These are phyloP conservation scores for Exophiala phaeomuriformis DNA, from an alignment of 2,329 filamentous ascomycete genomes.

Conservation along the genomic window DNA sequence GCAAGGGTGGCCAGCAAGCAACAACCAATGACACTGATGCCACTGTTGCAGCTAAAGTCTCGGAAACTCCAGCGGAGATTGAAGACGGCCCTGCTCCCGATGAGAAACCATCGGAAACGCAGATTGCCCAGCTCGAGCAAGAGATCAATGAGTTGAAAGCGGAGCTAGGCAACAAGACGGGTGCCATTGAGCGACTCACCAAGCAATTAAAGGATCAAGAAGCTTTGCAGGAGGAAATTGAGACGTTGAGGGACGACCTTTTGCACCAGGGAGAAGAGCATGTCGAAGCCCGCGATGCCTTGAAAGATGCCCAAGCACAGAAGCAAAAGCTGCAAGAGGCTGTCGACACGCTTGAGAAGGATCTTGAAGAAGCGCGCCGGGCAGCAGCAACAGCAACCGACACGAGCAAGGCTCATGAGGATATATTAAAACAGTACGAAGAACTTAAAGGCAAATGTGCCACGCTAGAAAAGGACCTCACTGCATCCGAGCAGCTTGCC, in stretches of 20 bases:
- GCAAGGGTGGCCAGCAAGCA: conserved; percentile 35
- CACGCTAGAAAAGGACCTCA: conserved; percentile 71
- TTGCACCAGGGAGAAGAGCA: conserved; percentile 73
- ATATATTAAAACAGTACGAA: conserved; percentile 41
- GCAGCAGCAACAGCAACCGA: conserved; percentile 41
- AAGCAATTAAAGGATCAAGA: conserved; percentile 68
- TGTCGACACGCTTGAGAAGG: conserved; percentile 62
- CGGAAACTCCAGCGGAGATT: conserved; percentile 25
- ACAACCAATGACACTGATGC: conserved; percentile 36
- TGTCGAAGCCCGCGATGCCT: conserved; percentile 70
- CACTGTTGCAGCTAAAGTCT: conserved; percentile 33
- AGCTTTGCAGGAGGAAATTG: conserved; percentile 75
- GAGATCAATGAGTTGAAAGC: conserved; percentile 25
- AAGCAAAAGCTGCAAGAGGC: conserved; percentile 58
- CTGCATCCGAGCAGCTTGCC: conserved; percentile 77
- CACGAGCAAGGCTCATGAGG: conserved; percentile 40
- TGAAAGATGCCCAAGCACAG: conserved; percentile 62
- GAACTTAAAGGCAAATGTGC: conserved; percentile 63
- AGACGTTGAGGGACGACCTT: conserved; percentile 71
- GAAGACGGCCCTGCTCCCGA: conserved; percentile 4
- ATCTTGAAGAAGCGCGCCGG: conserved; percentile 53
- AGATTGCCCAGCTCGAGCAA: conserved; percentile 28
- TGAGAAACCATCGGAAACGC: conserved; percentile 5
- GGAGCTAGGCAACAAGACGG: conserved; percentile 53
- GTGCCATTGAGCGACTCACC: conserved; percentile 63